Evolutionary conservation across 345 rosid species (phyloP).

Genomic region (Mangifera indica): DNA sequence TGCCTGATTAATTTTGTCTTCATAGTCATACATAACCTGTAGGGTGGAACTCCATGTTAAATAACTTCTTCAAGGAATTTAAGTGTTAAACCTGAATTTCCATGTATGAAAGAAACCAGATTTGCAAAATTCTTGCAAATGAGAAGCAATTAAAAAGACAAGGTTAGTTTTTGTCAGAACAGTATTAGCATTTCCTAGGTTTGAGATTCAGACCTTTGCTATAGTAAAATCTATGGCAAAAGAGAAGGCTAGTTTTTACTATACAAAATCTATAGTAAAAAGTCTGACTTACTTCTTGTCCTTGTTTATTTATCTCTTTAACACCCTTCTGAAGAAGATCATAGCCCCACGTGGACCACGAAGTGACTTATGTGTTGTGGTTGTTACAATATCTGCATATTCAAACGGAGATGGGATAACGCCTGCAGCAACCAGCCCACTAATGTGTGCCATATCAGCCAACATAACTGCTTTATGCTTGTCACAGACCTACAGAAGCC

Average conservation of each 20-base stretch:
- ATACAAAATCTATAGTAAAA: no score
- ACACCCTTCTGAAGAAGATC: slow-evolving; percentile 95
- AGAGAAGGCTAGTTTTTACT: no score
- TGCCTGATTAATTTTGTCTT: slow-evolving; percentile 84
- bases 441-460: slow-evolving; percentile 98
- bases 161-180: not conserved
- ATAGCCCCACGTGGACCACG: slow-evolving; percentile 99
- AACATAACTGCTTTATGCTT: slow-evolving; percentile 84
- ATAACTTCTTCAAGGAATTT: not conserved
- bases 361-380: slow-evolving; percentile 96
- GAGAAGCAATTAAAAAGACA: not conserved
- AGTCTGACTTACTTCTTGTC: slow-evolving; percentile 64
- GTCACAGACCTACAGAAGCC: slow-evolving; percentile 76
- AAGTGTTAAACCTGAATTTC: not conserved
- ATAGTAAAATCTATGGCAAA: no score
- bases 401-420: slow-evolving; percentile 97
- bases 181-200: not conserved
- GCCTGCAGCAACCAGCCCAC: slow-evolving; percentile 95
- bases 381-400: slow-evolving; percentile 92
- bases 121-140: not conserved
- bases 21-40: slow-evolving; percentile 84
- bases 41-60: slow-evolving; percentile 19
- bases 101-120: slow-evolving; percentile 4
- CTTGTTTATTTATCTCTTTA: slow-evolving; percentile 82
- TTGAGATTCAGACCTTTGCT: slow-evolving; percentile 15